Conservation (phyloP, 805 yeast species). For the Naumovozyma castellii region DNA sequence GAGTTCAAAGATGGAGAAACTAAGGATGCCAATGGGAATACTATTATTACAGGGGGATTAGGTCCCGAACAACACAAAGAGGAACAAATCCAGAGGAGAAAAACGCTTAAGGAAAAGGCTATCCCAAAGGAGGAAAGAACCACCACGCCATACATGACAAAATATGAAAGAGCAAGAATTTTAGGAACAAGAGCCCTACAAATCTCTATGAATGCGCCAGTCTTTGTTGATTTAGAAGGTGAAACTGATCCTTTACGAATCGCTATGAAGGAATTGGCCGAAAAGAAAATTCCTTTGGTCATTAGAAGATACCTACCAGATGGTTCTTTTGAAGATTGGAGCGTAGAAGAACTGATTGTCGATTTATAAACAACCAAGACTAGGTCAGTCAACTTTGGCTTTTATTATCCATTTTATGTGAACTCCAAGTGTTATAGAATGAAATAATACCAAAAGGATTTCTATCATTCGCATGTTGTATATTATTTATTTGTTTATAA, state of each 20-base stretch:
- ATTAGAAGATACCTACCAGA: constrained; percentile 95
- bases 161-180: constrained; percentile 95
- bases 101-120: constrained; percentile 70
- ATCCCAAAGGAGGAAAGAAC: constrained; percentile 81
- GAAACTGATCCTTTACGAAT: constrained; percentile 98
- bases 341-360: constrained; percentile 92
- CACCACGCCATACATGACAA: constrained; percentile 98
- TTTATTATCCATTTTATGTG: too few species aligned
- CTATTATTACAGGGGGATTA: constrained; percentile 60
- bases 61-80: constrained; percentile 43
- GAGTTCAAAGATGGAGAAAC: constrained; percentile 30
- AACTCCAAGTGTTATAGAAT: too few species aligned
- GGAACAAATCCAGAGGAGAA: constrained; percentile 41
- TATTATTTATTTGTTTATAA: not conserved
- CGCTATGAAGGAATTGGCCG: constrained; percentile 93
- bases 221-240: constrained; percentile 94
- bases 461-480: not conserved
- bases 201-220: constrained; percentile 97
- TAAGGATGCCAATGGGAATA: constrained; percentile 56
- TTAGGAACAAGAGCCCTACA: constrained; percentile 96
- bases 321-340: constrained; percentile 97
- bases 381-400: too few species aligned
- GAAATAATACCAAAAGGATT: too few species aligned
- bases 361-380: constrained; percentile 48
- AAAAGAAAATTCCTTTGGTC: constrained; percentile 88